Evolutionary conservation across 176 grass and related monocot genomes (phyloP), one percentile per base, ranked within the genome.

Genomic region (Elymus sibiricus): DNA sequence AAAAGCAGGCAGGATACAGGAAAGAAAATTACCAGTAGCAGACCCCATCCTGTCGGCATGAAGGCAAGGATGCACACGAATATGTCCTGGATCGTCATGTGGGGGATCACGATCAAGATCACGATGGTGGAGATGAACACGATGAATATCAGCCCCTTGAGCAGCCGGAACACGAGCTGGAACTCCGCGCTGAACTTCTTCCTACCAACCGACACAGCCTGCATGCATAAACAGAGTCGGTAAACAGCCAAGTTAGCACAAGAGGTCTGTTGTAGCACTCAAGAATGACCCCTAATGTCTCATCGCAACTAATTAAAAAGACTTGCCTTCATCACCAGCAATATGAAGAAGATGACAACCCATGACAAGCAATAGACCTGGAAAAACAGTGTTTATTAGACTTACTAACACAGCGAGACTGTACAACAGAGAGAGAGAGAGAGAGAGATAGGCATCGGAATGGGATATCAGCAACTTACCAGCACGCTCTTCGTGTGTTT

Each of bases 301-400:
- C n/a, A n/a, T n/a, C n/a, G n/a, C n/a, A n/a, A n/a, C n/a, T n/a
- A n/a, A n/a, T n/a, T n/a, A n/a, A n/a, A n/a, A n/a, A n/a, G n/a
- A n/a, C n/a, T n/a, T n/a, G n/a, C n/a, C 96, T 98, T 95, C 90
- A 98, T 92, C 62, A 98, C 88, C 37, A 87, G 69, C 67, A 98
- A 90, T 40, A 98, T 87, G 26, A 88, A 64, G 70, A 95, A 92
- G 89, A 98, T 95, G 82, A 98, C 92, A 17, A 98, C 91, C 96
- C 96, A 98, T 64, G 96, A 98, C 83, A 93, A 42, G 83, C 91
- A 92, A 91, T 98, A 98, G 69, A 98, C 93, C 96, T 98, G 84
- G 64, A 90, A 91, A 86, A 2, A 22, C 6, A 56, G 19, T 2
- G 19, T 2, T 47, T 6, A 19, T 1, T 56, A 55, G 17, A 6